phyloP scores from a whole-genome alignment of 306 rosid species.

The Pterocarpus santalinus region DNA sequence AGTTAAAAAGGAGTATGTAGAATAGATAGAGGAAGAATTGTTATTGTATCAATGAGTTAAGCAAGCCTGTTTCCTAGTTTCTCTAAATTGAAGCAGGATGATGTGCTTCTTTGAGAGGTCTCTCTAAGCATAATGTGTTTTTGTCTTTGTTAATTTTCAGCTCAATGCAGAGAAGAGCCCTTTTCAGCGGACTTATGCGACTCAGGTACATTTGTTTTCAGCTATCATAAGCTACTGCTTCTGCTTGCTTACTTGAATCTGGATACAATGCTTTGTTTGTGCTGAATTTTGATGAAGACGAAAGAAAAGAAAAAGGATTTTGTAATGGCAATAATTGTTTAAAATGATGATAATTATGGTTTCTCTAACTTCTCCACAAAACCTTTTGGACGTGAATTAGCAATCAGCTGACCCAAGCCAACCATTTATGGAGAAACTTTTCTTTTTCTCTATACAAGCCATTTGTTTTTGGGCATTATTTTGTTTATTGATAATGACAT shows the following conservation, averaged over 20 bases:
- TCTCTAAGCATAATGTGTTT: conserved; percentile 24
- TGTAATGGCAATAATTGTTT: conserved; percentile 15
- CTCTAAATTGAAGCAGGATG: conserved; percentile 9
- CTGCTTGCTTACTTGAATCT: conserved; percentile 37
- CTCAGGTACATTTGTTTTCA: conserved; percentile 73
- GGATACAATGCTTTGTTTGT: not conserved
- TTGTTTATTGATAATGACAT: not conserved
- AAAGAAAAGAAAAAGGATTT: not conserved
- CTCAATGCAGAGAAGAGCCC: conserved; percentile 98
- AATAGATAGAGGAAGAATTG: not conserved
- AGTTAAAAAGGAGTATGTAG: conserved; percentile 19
- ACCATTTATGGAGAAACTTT: not conserved
- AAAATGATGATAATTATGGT: conserved; percentile 3
- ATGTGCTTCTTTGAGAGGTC: conserved; percentile 5
- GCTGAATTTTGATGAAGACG: not conserved
- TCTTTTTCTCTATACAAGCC: no score
- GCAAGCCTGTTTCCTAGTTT: conserved; percentile 26
- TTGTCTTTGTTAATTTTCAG: conserved; percentile 61
- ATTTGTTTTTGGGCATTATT: no score
- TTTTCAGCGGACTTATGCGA: conserved; percentile 95
- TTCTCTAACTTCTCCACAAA: conserved; percentile 9
- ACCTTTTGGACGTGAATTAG: conserved; percentile 25
- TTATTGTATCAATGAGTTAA: not conserved
- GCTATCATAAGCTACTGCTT: conserved; percentile 7
- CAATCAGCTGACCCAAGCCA: conserved; percentile 10